Evolutionary conservation across 2,329 filamentous ascomycete species (phyloP).

Genomic region (Dothistroma septosporum): DNA sequence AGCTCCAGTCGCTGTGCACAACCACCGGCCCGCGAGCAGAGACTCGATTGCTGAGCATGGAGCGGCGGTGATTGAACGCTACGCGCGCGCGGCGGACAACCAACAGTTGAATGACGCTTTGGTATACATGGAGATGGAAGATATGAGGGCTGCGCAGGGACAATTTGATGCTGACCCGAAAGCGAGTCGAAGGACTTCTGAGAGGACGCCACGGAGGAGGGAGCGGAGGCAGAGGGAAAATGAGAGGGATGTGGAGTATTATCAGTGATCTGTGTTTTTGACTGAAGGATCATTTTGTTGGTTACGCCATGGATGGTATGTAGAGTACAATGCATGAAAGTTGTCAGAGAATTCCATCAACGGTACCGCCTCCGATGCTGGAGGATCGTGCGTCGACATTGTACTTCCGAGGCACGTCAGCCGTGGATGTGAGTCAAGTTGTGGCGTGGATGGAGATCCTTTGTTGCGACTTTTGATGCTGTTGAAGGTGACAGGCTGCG

Average conservation of each 20-base stretch:
- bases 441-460: no score
- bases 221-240: neutral
- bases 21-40: conserved; percentile 1
- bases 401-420: neutral
- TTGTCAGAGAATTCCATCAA: neutral
- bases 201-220: neutral
- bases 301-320: neutral
- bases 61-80: conserved; percentile 5
- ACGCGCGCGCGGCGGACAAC: neutral
- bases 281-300: no score
- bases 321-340: neutral
- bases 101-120: neutral
- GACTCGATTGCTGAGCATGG: conserved; percentile 3
- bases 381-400: neutral
- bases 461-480: no score
- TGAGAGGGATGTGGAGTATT: neutral
- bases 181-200: neutral
- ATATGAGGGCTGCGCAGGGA: neutral
- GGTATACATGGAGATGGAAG: neutral
- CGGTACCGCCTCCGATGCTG: neutral
- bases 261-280: neutral
- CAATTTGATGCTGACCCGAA: neutral
- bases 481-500: no score
- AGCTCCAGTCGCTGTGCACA: neutral
- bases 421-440: no score